phyloP scores from a whole-genome alignment of 139 green algal species.

The Diplosphaera chodatii region DNA sequence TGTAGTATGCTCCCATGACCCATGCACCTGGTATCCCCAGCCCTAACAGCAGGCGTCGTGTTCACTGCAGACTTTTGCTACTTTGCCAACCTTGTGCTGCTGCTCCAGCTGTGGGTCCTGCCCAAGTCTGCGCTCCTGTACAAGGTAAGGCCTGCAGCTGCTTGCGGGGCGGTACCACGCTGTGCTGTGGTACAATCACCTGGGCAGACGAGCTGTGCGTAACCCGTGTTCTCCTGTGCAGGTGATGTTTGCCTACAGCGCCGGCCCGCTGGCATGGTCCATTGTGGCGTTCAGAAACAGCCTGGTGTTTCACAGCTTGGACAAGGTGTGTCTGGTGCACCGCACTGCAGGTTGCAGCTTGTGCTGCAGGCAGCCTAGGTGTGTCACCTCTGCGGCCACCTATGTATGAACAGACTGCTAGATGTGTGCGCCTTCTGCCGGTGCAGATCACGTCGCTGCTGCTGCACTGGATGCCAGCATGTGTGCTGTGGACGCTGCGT shows the following conservation, averaged over 20 bases:
- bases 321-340: slow-evolving; percentile 41
- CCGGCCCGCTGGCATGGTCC: slow-evolving; percentile 68
- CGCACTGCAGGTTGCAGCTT: too few species aligned
- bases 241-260: slow-evolving; percentile 66
- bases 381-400: too few species aligned
- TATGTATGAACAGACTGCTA: too few species aligned
- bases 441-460: slow-evolving; percentile 63
- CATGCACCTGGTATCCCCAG: neutral
- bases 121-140: slow-evolving; percentile 42
- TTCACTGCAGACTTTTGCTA: slow-evolving; percentile 58
- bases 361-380: too few species aligned
- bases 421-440: neutral
- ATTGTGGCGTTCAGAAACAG: slow-evolving; percentile 80
- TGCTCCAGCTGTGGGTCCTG: slow-evolving; percentile 62
- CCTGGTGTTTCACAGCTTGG: slow-evolving; percentile 72
- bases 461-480: slow-evolving; percentile 66
- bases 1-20: neutral
- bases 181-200: too few species aligned
- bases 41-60: neutral
- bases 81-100: slow-evolving; percentile 61
- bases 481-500: slow-evolving; percentile 57
- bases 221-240: too few species aligned
- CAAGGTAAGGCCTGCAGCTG: slow-evolving; percentile 41
- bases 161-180: too few species aligned
- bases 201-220: too few species aligned